Percentiles rank a stretch among this genome's conserved stretches.
Evolutionary conservation across 1,284 basidiomycete species (phyloP).

Genomic region (Austropuccinia psidii): DNA sequence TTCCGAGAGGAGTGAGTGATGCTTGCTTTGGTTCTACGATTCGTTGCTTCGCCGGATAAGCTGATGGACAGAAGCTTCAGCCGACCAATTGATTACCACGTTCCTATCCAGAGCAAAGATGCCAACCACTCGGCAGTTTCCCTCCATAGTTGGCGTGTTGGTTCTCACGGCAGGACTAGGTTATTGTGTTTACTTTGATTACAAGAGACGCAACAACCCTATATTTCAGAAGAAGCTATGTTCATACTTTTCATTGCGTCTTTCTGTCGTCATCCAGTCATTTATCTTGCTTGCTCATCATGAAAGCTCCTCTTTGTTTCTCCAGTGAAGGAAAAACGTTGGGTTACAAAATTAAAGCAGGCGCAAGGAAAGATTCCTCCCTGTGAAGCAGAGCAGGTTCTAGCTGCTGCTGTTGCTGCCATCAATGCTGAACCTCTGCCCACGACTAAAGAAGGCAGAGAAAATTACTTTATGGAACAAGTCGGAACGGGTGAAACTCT

Average conservation of each 20-base stretch:
- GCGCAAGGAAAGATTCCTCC: background rate
- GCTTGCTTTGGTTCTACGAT: too few species aligned
- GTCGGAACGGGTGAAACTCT: slow-evolving; percentile 47
- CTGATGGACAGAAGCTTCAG: too few species aligned
- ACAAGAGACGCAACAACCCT: slow-evolving; percentile 45
- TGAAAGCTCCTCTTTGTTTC: too few species aligned
- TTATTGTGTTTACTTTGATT: slow-evolving; percentile 45
- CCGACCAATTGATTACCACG: too few species aligned
- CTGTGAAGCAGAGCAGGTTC: slow-evolving; percentile 17
- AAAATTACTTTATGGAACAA: slow-evolving; percentile 46
- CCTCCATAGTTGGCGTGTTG: slow-evolving; percentile 22
- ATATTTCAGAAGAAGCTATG: slow-evolving; percentile 45
- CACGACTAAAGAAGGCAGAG: slow-evolving; percentile 24
- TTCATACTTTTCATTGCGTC: slow-evolving; percentile 42
- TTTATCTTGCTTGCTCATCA: too few species aligned
- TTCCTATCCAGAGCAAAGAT: too few species aligned
- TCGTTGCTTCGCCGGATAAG: too few species aligned
- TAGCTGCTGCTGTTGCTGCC: slow-evolving; percentile 23
- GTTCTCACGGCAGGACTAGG: slow-evolving; percentile 26
- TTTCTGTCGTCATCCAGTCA: too few species aligned
- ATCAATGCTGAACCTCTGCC: slow-evolving; percentile 29
- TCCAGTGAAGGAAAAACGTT: slow-evolving; percentile 32
- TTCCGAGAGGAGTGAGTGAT: too few species aligned
- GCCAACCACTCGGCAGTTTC: slow-evolving; percentile 26
- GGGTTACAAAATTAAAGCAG: slow-evolving; percentile 24